Evolutionary conservation across 306 rosid species (phyloP).

Genomic region (Dalbergia cochinchinensis): DNA sequence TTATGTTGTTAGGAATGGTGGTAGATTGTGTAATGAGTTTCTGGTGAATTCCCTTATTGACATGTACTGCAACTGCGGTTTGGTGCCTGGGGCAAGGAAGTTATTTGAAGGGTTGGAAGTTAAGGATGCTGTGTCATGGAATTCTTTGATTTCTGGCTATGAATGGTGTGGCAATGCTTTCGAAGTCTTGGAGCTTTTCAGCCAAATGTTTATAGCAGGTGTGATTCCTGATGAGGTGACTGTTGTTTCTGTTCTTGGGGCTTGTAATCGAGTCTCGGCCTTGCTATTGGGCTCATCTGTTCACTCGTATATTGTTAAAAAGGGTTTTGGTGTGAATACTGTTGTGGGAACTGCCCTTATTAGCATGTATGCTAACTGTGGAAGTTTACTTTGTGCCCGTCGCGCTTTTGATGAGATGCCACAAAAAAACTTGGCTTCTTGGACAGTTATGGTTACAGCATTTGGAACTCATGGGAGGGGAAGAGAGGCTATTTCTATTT

Average conservation of each 20-base stretch:
- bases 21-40: conserved; percentile 46
- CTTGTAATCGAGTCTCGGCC: conserved; percentile 62
- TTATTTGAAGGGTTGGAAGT: conserved; percentile 53
- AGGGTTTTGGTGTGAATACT: conserved; percentile 56
- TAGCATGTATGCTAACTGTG: conserved; percentile 74
- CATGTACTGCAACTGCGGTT: conserved; percentile 65
- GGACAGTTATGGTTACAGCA: conserved; percentile 68
- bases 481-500: conserved; percentile 63
- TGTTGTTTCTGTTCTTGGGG: conserved; percentile 54
- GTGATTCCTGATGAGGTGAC: conserved; percentile 66
- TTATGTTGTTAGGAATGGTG: conserved; percentile 50
- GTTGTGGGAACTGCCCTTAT: conserved; percentile 64
- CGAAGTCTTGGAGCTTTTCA: conserved; percentile 59
- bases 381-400: conserved; percentile 59
- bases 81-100: conserved; percentile 50
- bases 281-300: conserved; percentile 59
- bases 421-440: conserved; percentile 61
- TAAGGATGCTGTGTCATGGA: conserved; percentile 67
- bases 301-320: conserved; percentile 60
- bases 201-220: conserved; percentile 57
- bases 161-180: conserved; percentile 61
- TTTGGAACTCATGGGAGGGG: conserved; percentile 72
- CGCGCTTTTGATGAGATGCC: conserved; percentile 60
- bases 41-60: conserved; percentile 62
- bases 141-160: conserved; percentile 68